These are phyloP conservation scores for Sanguinoderma infundibulare DNA, from an alignment of 1,284 basidiomycete genomes.

Conservation along the genomic window DNA sequence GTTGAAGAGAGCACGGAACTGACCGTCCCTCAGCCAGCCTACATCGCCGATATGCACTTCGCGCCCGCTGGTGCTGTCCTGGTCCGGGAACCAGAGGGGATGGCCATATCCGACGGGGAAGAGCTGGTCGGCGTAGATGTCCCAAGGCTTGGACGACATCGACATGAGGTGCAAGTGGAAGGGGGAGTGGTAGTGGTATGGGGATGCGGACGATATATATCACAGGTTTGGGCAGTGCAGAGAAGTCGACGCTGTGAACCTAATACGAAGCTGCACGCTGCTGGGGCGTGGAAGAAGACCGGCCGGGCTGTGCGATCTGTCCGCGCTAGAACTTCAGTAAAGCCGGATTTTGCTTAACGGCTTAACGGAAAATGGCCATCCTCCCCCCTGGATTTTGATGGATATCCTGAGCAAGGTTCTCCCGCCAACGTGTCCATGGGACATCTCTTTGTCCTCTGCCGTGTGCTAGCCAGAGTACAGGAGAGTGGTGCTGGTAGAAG, in stretches of 20 bases:
- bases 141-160: constrained; percentile 6
- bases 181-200: neutral
- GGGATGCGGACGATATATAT: neutral
- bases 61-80: neutral
- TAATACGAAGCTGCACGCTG: neutral
- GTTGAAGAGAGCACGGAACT: constrained; percentile 26
- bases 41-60: constrained; percentile 25
- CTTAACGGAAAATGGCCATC: no score
- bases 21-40: constrained; percentile 20
- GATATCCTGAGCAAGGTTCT: no score
- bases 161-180: neutral
- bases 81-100: constrained; percentile 28
- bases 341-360: no score
- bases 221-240: neutral
- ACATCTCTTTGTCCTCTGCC: no score
- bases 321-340: neutral
- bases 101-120: constrained; percentile 20
- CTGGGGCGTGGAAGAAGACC: no score
- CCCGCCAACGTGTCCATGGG: no score
- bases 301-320: neutral
- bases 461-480: no score
- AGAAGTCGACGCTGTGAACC: neutral
- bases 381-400: no score
- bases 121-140: constrained; percentile 24
- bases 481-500: no score